Evolutionary conservation across 306 rosid species (phyloP).

Genomic region (Prunus fruticosa): DNA sequence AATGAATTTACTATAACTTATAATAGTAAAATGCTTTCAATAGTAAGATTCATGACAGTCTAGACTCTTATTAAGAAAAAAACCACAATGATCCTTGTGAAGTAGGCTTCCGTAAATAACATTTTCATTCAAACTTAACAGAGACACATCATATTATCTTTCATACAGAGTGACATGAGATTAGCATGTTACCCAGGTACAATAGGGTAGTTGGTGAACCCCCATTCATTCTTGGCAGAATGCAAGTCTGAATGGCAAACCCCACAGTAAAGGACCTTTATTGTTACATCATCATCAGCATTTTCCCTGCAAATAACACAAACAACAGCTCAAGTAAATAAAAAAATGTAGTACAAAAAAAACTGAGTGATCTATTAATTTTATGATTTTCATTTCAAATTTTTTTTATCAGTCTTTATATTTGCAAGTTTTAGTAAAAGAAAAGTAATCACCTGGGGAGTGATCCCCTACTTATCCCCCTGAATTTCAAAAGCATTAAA

Average conservation of each 20-base stretch:
- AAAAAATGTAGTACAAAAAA: too few species aligned
- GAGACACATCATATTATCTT: too few species aligned
- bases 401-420: not conserved
- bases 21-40: too few species aligned
- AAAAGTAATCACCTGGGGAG: not conserved
- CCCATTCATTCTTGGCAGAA: slow-evolving; percentile 70
- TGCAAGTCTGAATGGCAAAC: slow-evolving; percentile 96
- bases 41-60: not conserved
- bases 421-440: not conserved
- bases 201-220: slow-evolving; percentile 68
- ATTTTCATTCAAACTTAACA: too few species aligned
- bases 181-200: slow-evolving; percentile 75
- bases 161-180: not conserved
- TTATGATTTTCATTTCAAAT: not conserved
- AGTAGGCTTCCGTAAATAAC: too few species aligned
- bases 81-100: too few species aligned
- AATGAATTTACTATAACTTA: not conserved
- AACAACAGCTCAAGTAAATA: not conserved
- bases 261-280: slow-evolving; percentile 75
- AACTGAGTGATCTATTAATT: not conserved
- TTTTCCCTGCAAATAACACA: slow-evolving; percentile 49
- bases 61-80: not conserved
- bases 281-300: slow-evolving; percentile 64
- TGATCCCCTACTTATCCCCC: not conserved
- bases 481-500: not conserved